Base-by-base conservation (phyloP, 257 asterid species). In the Ligustrum vulgare region DNA sequence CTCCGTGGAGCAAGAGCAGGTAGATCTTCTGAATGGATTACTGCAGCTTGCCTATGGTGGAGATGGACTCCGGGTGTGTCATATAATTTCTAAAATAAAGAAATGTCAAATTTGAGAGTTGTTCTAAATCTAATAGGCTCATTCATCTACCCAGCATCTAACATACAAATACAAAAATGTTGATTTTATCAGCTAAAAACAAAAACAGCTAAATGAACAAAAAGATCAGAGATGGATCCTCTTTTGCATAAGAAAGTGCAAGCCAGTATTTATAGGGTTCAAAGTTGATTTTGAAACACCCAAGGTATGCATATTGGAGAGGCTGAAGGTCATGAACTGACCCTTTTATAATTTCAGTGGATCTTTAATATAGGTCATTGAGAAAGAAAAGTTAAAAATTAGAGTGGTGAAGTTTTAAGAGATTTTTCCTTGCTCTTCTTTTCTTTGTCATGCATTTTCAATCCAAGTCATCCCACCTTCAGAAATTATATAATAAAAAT, bases 31-130 rank as follows among this genome's bases (percentile, higher is more conserved):
- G 97, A 86, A 80, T 90, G 90, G 81, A 95, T 69, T 73, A 91
- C 99, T 35, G 99, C 98, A 78, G 99, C 98, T 86, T 93, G 96
- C 79, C 99, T 90, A 79, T 95, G 99, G 85, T 95, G 98, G 56
- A 93, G 98, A 89, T 95, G 99, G 80, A 95, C 99, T 64, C 99
- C 99, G 71, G 99, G 99, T 1, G 99, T 95, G 79, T 95, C 98
- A 41, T 80, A 93, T 76, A 95, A 70, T 85, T 93, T 95, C 99
- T 95, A 84, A 75, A 84, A 49, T 41, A 32, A 70, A 69, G 33
- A 62, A 22, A 18, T 20, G 34, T 67, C 49, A 60, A 31, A 41
- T 22, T 13, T 22, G 23, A 22, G 22, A 28, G 45, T 31, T 65
- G 43, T 47, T 34, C 62, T 6, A 73, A 36, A 63, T 56, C 28